Evolutionary conservation across 192 early-diverging fungal species (phyloP), one percentile per base, ranked within the genome.

Genomic region (Pecoramyces ruminantium): DNA sequence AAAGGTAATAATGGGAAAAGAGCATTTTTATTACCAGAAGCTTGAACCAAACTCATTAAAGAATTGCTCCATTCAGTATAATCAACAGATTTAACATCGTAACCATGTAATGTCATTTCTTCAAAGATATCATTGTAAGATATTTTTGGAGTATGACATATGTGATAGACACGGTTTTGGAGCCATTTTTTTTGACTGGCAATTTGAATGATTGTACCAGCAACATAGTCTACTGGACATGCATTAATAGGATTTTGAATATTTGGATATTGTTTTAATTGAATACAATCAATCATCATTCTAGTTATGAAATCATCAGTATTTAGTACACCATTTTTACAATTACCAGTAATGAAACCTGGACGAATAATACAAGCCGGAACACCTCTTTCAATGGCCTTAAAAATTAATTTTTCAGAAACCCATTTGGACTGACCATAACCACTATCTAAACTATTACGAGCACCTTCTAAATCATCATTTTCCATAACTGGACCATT

Each of bases 401-500:
- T 86, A 89, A 96, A 89, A 30, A 97, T 90, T n/a, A 99, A 88
- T 84, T 96, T 94, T 87, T 99, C 98, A 34, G 95, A 86, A 13
- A 99, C 98, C 97, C 97, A 99, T 84, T 99, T 99, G 83, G 92
- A 92, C 87, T 99, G 98, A 14, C 96, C 97, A 82, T 99, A 99
- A 17, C 98, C 98, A 30, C 89, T 90, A 17, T 88, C 86, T 29
- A 99, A 88, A 5, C 95, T 95, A 28, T 40, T 86, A 13, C 93
- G 89, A 77, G 92, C 86, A 38, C 97, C 96, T 81, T 96, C 93
- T 58, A 99, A 86, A 84, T 97, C 94, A 84, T 99, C 97, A 0
- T 86, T 83, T 87, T 99, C 98, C 42, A 85, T 85, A 17, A 99
- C 93, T 21, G 16, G 17, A 21, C 42, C 42, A 78, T 92, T 83